A percentile compares a stretch with the other conserved stretches of the same genome.
Conservation (phyloP, 768 basidiomycete genomes). For the Astraeus odoratus region DNA sequence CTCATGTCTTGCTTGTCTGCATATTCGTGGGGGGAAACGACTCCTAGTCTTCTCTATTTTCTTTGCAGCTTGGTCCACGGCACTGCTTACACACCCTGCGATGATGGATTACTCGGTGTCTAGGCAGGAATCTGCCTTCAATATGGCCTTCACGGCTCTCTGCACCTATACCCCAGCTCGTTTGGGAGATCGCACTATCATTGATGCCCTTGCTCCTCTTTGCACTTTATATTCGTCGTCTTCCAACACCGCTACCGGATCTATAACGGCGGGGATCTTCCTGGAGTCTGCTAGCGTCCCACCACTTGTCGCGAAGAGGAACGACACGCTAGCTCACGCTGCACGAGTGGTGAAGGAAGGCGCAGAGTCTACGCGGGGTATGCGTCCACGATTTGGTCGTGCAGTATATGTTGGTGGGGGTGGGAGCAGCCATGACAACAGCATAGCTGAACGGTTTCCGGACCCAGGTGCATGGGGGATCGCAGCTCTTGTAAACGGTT, state of each 20-base stretch:
- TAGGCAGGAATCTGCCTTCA: constrained; percentile 11
- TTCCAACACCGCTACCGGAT: not conserved
- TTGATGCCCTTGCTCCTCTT: constrained; percentile 48
- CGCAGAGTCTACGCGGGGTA: constrained; percentile 40
- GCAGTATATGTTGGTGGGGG: constrained; percentile 40
- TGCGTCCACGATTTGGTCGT: constrained; percentile 42
- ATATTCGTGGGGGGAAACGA: not conserved
- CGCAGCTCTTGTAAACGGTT: constrained; percentile 33
- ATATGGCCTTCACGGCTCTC: constrained; percentile 25
- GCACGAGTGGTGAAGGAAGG: constrained; percentile 34
- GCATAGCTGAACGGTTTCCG: constrained; percentile 28
- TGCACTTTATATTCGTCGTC: constrained; percentile 17
- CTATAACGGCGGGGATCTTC: not conserved
- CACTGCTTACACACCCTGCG: constrained; percentile 3
- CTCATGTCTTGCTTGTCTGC: not conserved
- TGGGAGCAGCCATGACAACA: constrained; percentile 8
- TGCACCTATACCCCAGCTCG: constrained; percentile 42
- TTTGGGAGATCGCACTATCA: constrained; percentile 48
- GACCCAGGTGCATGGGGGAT: constrained; percentile 57
- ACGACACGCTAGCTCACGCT: not conserved
- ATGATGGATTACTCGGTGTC: not conserved
- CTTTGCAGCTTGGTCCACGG: constrained; percentile 31
- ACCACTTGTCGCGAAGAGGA: no score
- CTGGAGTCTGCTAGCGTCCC: not conserved
- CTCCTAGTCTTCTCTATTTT: constrained; percentile 38